Evolutionary conservation across 441 rosid species (phyloP), one percentile per base, ranked within the genome.

Genomic region (Capsella rubella): DNA sequence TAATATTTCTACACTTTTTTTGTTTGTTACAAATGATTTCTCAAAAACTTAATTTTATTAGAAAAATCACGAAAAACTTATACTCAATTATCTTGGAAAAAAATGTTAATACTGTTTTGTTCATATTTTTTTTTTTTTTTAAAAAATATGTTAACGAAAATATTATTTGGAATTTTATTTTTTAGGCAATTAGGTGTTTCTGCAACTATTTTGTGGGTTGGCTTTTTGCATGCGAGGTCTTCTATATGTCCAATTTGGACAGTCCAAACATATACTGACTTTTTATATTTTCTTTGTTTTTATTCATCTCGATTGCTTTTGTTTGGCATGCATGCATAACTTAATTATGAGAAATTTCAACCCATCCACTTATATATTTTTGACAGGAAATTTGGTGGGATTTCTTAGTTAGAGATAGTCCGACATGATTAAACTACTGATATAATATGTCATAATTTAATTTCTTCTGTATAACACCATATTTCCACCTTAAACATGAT

Each of bases 371-470:
- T 21, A 21, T 21, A 21, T 21, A 39, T 40, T 40, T 6, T 62
- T 71, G 71, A 77, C 71, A 25, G 65, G 56, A 64, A 76, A 64
- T 64, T 47, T 64, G 62, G 67, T 71, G 59, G 52, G 62, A 58
- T 64, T 57, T 40, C 67, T 50, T 57, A 57, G 56, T 57, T 50
- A 71, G 76, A 64, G 32, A 58, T 77, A 58, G 16, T 58, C 80
- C 77, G 76, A 77, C 80, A 77, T 71, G 80, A 77, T 77, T 71
- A 71, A 65, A 65, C 73, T 27, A 65, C 67, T 50, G 66, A 70
- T 77, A 66, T 65, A 58, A 57, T 58, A 21, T 52, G 43, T 35
- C 73, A 77, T 59, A 43, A 77, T 71, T 64, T 42, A 18, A 34
- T 34, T 64, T 15, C 32, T 8, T 34, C 13, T 64, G 62, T 54